Base-by-base conservation (phyloP, 2,329 filamentous ascomycete genomes). In the Botryotinia globosa region DNA sequence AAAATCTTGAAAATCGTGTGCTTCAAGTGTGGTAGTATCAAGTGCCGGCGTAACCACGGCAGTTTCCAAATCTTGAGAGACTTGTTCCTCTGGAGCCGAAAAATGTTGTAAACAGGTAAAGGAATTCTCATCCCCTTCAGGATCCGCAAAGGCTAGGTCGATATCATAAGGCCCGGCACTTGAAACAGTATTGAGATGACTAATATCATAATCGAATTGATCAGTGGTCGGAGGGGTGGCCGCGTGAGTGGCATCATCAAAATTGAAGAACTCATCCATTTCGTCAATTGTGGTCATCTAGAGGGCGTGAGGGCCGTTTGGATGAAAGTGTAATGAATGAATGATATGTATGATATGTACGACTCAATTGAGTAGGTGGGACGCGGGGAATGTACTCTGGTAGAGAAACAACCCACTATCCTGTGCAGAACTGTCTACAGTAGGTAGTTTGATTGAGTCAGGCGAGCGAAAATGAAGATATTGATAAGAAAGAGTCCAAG, bases 221-320 rank as follows among this genome's bases (percentile, higher is more conserved):
- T 71, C 58, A 45, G 20, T 44, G 45, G 72, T 37, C 54, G 75
- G 73, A 48, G 78, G 59, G 39, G 73, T 72, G 67, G 84, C 83
- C 54, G 76, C 72, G 44, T 77, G 62, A 44, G 73, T 73, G 67
- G 84, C 83, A 73, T 85, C 81, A 77, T 89, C 87, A 87, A 88
- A 90, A 79, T 89, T 84, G 80, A 92, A 87, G 79, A 91, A 89
- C 74, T 90, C 86, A 72, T 91, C 88, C 75, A 85, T 83, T 2
- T 81, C 80, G 75, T 87, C 82, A 66, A 82, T 82, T n/a, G 82
- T 81, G 74, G 81, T 82, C 79, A 79, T 80, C 73, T 74, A 78
- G 71, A 80, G 76, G 79, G 79, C 79, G 79, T 44, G 37, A 25
- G 32, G 39, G n/a, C 51, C 29, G 68, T 32, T 39, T 34, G 25